Percentiles rank a stretch among this genome's conserved stretches.
phyloP scores from a whole-genome alignment of 2,329 filamentous ascomycete genomes.

The Pyrenophora tritici-repentis region DNA sequence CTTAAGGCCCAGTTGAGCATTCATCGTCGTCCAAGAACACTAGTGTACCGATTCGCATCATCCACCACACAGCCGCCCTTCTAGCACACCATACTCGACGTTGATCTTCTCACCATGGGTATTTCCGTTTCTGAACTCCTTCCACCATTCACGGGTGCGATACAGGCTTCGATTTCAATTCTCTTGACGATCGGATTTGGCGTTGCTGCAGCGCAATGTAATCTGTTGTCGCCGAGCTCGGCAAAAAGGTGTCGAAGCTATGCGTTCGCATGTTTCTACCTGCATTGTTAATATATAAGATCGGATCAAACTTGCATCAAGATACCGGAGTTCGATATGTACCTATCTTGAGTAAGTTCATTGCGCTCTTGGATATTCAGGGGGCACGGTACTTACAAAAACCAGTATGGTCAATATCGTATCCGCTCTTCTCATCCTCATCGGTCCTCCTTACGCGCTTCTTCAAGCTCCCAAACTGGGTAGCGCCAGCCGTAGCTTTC shows the following conservation, averaged over 20 bases:
- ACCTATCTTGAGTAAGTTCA: slow-evolving; percentile 51
- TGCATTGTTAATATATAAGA: slow-evolving; percentile 58
- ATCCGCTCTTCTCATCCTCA: slow-evolving; percentile 54
- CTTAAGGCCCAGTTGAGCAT: neutral
- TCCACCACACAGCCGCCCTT: neutral
- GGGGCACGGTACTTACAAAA: slow-evolving; percentile 13
- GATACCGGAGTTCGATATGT: slow-evolving; percentile 56
- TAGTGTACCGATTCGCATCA: slow-evolving; percentile 4
- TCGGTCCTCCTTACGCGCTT: slow-evolving; percentile 53
- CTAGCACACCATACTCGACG: neutral
- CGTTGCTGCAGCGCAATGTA: slow-evolving; percentile 56
- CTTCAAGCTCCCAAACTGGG: slow-evolving; percentile 59
- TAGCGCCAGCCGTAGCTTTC: slow-evolving; percentile 60
- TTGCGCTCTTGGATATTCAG: neutral
- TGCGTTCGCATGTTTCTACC: slow-evolving; percentile 61
- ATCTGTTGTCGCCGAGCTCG: slow-evolving; percentile 53
- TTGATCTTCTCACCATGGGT: slow-evolving; percentile 23
- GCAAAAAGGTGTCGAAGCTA: slow-evolving; percentile 59
- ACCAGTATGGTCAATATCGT: slow-evolving; percentile 57
- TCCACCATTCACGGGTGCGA: slow-evolving; percentile 57
- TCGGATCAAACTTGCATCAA: slow-evolving; percentile 57
- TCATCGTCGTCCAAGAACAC: neutral
- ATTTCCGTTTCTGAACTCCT: slow-evolving; percentile 37
- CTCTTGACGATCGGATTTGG: slow-evolving; percentile 60
- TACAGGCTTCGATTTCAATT: slow-evolving; percentile 61